These are phyloP conservation scores for Nitzschia inconspicua DNA, from an alignment of 108 stramenopile genomes.

Conservation along the genomic window DNA sequence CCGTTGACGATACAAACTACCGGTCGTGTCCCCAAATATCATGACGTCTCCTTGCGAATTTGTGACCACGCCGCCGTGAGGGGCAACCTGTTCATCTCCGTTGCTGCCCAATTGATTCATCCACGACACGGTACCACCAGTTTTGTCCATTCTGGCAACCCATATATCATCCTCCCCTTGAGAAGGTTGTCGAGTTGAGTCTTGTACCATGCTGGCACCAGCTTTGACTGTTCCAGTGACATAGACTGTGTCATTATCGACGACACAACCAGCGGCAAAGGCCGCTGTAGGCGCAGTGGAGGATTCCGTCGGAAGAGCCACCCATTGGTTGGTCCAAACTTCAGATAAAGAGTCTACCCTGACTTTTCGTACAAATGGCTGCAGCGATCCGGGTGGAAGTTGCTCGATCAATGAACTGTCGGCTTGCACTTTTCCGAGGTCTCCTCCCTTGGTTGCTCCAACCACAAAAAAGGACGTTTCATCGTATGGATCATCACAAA, in stretches of 20 bases:
- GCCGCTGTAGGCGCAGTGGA: not conserved
- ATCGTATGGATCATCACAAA: slow-evolving; percentile 13
- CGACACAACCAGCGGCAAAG: slow-evolving; percentile 19
- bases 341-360: not conserved
- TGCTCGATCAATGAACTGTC: not conserved
- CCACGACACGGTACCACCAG: slow-evolving; percentile 19
- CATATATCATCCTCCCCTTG: slow-evolving; percentile 38
- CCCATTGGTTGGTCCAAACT: slow-evolving; percentile 21
- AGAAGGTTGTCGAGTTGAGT: not conserved
- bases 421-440: not conserved
- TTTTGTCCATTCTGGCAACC: slow-evolving; percentile 16
- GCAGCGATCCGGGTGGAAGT: slow-evolving; percentile 3
- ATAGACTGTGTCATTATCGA: slow-evolving; percentile 12
- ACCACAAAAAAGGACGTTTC: slow-evolving; percentile 13
- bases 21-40: slow-evolving; percentile 40
- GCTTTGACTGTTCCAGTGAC: slow-evolving; percentile 24
- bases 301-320: not conserved
- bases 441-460: slow-evolving; percentile 10
- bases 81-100: slow-evolving; percentile 31
- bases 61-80: slow-evolving; percentile 22
- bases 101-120: slow-evolving; percentile 37
- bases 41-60: slow-evolving; percentile 39
- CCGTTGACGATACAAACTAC: slow-evolving; percentile 27
- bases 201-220: slow-evolving; percentile 7
- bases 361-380: slow-evolving; percentile 12